phyloP scores from a whole-genome alignment of 208 protist genomes.

The Leishmania gerbilli region DNA sequence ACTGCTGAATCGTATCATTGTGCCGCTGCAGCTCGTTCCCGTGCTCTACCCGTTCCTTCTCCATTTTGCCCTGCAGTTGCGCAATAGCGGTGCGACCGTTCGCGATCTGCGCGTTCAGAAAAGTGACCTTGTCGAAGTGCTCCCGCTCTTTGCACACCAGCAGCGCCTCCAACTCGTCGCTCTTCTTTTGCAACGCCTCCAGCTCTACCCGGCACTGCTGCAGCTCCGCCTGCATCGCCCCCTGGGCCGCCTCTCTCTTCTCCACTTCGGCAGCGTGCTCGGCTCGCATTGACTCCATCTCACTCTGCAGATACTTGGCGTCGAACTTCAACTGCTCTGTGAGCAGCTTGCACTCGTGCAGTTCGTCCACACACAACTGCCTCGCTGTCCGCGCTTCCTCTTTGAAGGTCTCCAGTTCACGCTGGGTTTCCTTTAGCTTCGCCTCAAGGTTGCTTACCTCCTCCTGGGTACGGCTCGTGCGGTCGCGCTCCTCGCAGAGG shows the following conservation, averaged over 20 bases:
- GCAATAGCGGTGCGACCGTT: constrained; percentile 75
- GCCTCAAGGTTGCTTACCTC: constrained; percentile 41
- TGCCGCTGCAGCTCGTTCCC: constrained; percentile 40
- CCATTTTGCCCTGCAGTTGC: constrained; percentile 68
- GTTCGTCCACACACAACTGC: constrained; percentile 36
- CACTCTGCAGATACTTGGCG: constrained; percentile 68
- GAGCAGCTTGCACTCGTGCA: constrained; percentile 75
- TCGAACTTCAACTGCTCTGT: constrained; percentile 88
- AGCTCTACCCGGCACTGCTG: constrained; percentile 51
- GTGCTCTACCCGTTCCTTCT: constrained; percentile 46
- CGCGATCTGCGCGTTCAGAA: constrained; percentile 86
- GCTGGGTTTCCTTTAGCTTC: constrained; percentile 41
- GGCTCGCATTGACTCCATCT: constrained; percentile 57
- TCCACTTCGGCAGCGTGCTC: constrained; percentile 35
- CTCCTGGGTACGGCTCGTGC: constrained; percentile 32
- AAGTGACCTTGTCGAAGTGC: constrained; percentile 87
- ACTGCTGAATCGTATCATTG: constrained; percentile 32
- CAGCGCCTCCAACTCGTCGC: constrained; percentile 64
- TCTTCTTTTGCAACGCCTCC: constrained; percentile 62
- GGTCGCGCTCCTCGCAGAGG: constrained; percentile 52
- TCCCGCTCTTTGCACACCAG: constrained; percentile 70
- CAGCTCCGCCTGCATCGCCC: constrained; percentile 38
- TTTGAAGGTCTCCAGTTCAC: constrained; percentile 48
- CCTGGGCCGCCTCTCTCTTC: constrained; percentile 36
- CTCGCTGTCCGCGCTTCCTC: constrained; percentile 45